Base-by-base conservation (phyloP, 1,139 yeast species). In the Kodamaea fungicola region DNA sequence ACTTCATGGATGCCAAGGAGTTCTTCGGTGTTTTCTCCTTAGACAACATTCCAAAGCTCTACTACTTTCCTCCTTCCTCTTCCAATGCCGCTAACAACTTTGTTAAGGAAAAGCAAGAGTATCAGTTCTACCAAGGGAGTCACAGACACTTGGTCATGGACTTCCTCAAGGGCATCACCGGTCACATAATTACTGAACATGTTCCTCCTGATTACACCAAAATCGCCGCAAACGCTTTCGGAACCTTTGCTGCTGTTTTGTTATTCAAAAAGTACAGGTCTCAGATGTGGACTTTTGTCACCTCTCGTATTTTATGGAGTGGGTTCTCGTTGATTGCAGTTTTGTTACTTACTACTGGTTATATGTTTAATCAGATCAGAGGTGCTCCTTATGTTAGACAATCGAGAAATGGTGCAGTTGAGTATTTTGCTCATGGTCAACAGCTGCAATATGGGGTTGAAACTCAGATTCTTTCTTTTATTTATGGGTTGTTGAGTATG, bases 301-400 rank as follows among this genome's bases (percentile, higher is more conserved):
- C 56, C 7, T 63, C 71, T 16, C 59, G 57, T 32, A 28, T 53
- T 23, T 52, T 83, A 36, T 88, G 96, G 96, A 81, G 83, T 34
- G 74, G 78, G 4, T 40, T 73, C 10, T 71, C 86, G 3, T 65
- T 86, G 16, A 66, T 84, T 31, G 53, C 76, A 9, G 74, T 87
- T 22, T 68, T 90, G 44, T 64, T 89, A 51, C 86, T 90, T 67
- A 81, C 78, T 37, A 73, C 94, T 8, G 98, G 98, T 10, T 86
- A 89, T 62, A 92, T 92, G 98, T 92, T 80, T 74, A 89, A 88
- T 59, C 78, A 79, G 50, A 92, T 92, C 46, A 79, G 97, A 57
- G 76, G 76, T 31, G 74, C 82, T 7, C 95, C 88, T 12, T 84
- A 80, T 52, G 70, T 83, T 27, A 80, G 78, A 42, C 74, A 74